Percentiles rank a stretch among this genome's conserved stretches.
Conservation (phyloP, 371 early-diverging fungal genomes). For the Mortierella sp. region DNA sequence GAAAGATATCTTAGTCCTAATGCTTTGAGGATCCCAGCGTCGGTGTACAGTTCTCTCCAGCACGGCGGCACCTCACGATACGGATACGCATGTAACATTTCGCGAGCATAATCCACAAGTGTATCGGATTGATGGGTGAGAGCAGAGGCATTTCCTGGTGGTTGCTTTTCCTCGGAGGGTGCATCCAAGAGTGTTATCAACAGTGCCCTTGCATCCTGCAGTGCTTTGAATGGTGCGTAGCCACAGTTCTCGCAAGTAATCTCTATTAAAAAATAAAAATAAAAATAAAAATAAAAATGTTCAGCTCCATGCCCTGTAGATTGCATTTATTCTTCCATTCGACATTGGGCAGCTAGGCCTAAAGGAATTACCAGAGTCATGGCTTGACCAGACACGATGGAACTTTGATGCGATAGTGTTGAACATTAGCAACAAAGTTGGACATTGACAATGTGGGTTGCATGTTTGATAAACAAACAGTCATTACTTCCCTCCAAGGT, state of each 20-base stretch:
- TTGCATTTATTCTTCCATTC: no score
- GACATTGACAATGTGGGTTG: not conserved
- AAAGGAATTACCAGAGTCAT: conserved; percentile 26
- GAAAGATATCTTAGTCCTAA: conserved; percentile 26
- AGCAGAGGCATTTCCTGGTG: not conserved
- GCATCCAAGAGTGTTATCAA: conserved; percentile 7
- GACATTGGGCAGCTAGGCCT: not conserved
- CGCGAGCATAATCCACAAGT: conserved; percentile 60
- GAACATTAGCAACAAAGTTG: conserved; percentile 14
- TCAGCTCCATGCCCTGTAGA: not conserved
- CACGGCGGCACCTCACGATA: conserved; percentile 65
- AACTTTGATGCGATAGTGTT: conserved; percentile 18
- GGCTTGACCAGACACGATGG: conserved; percentile 8
- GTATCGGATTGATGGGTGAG: conserved; percentile 29
- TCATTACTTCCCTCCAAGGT: not conserved
- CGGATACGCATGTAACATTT: conserved; percentile 58
- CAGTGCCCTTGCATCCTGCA: conserved; percentile 20
- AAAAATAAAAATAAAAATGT: not conserved
- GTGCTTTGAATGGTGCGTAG: conserved; percentile 22
- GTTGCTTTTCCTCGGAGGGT: not conserved
- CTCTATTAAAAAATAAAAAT: conserved; percentile 5
- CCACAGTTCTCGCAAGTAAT: conserved; percentile 33
- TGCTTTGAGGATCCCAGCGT: conserved; percentile 64
- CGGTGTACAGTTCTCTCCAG: conserved; percentile 72
- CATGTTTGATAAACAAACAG: conserved; percentile 2